phyloP scores from a whole-genome alignment of 2,329 filamentous ascomycete species.

The Aspergillus pseudoglaucus region DNA sequence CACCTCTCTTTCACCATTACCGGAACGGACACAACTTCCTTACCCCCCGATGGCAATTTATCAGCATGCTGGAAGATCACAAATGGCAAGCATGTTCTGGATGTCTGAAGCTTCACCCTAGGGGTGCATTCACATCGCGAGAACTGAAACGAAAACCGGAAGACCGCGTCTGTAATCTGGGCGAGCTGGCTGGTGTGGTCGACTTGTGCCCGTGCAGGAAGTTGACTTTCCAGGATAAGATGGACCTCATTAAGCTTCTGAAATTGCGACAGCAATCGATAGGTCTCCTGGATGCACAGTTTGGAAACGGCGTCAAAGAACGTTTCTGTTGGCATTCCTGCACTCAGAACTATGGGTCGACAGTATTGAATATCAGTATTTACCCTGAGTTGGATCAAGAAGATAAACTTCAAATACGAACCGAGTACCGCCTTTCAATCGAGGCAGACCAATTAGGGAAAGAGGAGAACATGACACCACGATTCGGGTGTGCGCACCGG shows the following conservation, averaged over 20 bases:
- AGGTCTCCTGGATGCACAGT: conserved; percentile 18
- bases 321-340: conserved; percentile 35
- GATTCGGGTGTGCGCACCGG: conserved; percentile 35
- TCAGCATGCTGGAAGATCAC: conserved; percentile 29
- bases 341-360: conserved; percentile 27
- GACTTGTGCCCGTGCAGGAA: conserved; percentile 37
- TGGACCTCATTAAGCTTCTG: conserved; percentile 29
- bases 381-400: conserved; percentile 29
- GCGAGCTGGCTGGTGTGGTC: conserved; percentile 30
- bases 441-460: conserved; percentile 30
- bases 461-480: conserved; percentile 33
- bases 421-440: conserved; percentile 32
- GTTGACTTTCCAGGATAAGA: conserved; percentile 32
- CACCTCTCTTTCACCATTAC: conserved; percentile 35
- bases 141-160: conserved; percentile 30
- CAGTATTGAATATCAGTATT: conserved; percentile 28
- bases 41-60: conserved; percentile 31
- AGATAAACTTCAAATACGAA: conserved; percentile 27
- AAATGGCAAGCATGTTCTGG: conserved; percentile 32
- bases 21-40: conserved; percentile 30
- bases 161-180: conserved; percentile 27
- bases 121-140: conserved; percentile 23
- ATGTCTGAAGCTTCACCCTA: conserved; percentile 35
- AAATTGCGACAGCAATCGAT: conserved; percentile 23
- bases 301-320: conserved; percentile 22